These are phyloP conservation scores for Pythium monospermum DNA, from an alignment of 352 stramenopile genomes.

Conservation along the genomic window DNA sequence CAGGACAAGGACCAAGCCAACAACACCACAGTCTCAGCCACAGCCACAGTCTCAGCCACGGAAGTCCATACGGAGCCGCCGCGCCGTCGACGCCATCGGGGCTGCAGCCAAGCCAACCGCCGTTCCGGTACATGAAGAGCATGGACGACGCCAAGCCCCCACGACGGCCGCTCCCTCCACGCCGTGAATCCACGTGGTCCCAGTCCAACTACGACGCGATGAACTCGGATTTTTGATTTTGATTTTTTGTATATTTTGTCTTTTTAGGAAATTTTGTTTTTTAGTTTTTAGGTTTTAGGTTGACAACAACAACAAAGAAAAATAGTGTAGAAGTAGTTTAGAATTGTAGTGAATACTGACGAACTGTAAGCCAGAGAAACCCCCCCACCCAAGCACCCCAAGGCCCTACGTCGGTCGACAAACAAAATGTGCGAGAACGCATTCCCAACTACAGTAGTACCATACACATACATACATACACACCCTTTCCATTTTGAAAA, in stretches of 20 bases:
- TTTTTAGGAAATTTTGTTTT: not conserved
- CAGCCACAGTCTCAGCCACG: too few relatives aligned
- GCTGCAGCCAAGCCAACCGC: slow-evolving; percentile 23
- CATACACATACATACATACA: too few relatives aligned
- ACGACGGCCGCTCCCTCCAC: slow-evolving; percentile 12
- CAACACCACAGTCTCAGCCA: too few relatives aligned
- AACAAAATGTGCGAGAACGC: too few relatives aligned
- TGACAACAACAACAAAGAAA: not conserved
- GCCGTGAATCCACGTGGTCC: slow-evolving; percentile 59
- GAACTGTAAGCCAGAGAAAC: slow-evolving; percentile 13
- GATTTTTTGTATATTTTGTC: not conserved
- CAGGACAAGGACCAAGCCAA: slow-evolving; percentile 4
- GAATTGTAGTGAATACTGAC: slow-evolving; percentile 26
- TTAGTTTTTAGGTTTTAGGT: not conserved
- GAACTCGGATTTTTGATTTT: slow-evolving; percentile 16
- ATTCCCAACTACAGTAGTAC: too few relatives aligned
- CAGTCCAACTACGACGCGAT: slow-evolving; percentile 20
- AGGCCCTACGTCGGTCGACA: too few relatives aligned
- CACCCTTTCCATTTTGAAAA: too few relatives aligned
- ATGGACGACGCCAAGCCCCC: slow-evolving; percentile 49
- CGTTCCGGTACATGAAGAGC: slow-evolving; percentile 63
- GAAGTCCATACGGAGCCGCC: slow-evolving; percentile 5
- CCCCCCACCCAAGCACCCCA: too few relatives aligned
- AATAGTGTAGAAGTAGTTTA: slow-evolving; percentile 20
- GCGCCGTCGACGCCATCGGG: not conserved